phyloP scores from a whole-genome alignment of 1,284 basidiomycete species.

The Stygiomarasmius scandens region DNA sequence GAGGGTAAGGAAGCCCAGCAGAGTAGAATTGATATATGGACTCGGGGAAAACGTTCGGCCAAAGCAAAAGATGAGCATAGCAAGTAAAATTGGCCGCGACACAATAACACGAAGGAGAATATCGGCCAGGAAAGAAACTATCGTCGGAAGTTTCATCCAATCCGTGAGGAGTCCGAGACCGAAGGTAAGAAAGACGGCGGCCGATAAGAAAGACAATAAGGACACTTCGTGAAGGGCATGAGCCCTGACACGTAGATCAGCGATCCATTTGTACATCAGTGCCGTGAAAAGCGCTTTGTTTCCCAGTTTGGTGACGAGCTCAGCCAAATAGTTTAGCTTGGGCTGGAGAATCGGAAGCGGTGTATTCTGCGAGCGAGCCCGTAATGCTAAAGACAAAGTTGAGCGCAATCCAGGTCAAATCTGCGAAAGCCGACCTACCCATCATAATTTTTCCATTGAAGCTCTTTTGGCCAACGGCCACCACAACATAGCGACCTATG shows the following conservation, averaged over 20 bases:
- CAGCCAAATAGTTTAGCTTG: constrained; percentile 92
- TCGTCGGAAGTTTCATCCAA: too few relatives aligned
- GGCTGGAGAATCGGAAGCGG: constrained; percentile 92
- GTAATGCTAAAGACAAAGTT: not conserved
- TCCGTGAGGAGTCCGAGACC: too few relatives aligned
- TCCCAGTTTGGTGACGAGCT: constrained; percentile 92
- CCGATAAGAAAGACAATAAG: too few relatives aligned
- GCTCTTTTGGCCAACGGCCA: constrained; percentile 88
- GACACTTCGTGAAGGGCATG: too few relatives aligned
- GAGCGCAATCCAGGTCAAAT: not conserved
- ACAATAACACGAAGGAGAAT: too few relatives aligned
- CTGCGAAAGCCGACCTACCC: constrained; percentile 75
- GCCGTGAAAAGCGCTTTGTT: constrained; percentile 80
- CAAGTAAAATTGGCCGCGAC: too few relatives aligned
- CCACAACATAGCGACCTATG: constrained; percentile 90
- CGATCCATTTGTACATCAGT: constrained; percentile 94
- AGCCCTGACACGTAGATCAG: constrained; percentile 68
- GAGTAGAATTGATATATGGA: too few relatives aligned
- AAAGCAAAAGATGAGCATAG: too few relatives aligned
- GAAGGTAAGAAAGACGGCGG: too few relatives aligned
- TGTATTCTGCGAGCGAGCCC: constrained; percentile 56
- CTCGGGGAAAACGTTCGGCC: too few relatives aligned
- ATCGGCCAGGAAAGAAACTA: too few relatives aligned
- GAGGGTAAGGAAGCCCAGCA: too few relatives aligned
- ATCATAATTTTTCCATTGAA: constrained; percentile 98